A percentile compares a stretch with the other conserved stretches of the same genome.
phyloP scores from a whole-genome alignment of 768 basidiomycete species.

The Sarcodon aspratus region DNA sequence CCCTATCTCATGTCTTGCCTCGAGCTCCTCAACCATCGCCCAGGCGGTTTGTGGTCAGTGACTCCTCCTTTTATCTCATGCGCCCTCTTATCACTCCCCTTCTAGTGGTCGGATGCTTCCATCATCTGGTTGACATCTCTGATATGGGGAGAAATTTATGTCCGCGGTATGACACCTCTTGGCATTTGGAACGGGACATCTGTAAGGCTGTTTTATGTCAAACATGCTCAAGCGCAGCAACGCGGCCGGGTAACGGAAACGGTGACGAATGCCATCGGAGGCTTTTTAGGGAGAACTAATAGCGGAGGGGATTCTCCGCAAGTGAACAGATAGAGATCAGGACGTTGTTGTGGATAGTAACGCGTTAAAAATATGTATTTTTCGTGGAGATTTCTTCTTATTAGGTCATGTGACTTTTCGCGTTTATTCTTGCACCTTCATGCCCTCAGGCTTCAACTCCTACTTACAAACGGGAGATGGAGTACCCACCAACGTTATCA shows the following conservation, averaged over 20 bases:
- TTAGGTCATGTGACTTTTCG: too few species aligned
- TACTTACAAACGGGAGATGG: not conserved
- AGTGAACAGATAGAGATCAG: not conserved
- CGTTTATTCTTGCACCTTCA: not conserved
- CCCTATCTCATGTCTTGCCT: constrained; percentile 65
- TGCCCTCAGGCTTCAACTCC: not conserved
- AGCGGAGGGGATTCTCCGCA: not conserved
- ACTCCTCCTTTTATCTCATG: not conserved
- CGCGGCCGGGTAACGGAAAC: constrained; percentile 62
- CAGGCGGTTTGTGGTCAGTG: constrained; percentile 64
- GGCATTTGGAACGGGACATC: constrained; percentile 88
- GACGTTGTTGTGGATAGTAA: too few species aligned
- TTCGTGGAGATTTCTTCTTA: too few species aligned
- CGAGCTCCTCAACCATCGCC: constrained; percentile 51
- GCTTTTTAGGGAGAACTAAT: constrained; percentile 40
- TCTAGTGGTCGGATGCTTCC: constrained; percentile 86
- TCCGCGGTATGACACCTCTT: constrained; percentile 76
- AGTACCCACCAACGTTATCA: not conserved
- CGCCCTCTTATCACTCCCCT: constrained; percentile 3
- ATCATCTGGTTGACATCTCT: constrained; percentile 87
- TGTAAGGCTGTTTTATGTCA: constrained; percentile 85
- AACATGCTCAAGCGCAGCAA: constrained; percentile 62
- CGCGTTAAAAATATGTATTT: too few species aligned
- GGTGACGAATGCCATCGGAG: constrained; percentile 74
- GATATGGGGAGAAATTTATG: constrained; percentile 94